Evolutionary conservation across 768 basidiomycete species (phyloP), one percentile per base, ranked within the genome.

Genomic region (Boletus insuetus): DNA sequence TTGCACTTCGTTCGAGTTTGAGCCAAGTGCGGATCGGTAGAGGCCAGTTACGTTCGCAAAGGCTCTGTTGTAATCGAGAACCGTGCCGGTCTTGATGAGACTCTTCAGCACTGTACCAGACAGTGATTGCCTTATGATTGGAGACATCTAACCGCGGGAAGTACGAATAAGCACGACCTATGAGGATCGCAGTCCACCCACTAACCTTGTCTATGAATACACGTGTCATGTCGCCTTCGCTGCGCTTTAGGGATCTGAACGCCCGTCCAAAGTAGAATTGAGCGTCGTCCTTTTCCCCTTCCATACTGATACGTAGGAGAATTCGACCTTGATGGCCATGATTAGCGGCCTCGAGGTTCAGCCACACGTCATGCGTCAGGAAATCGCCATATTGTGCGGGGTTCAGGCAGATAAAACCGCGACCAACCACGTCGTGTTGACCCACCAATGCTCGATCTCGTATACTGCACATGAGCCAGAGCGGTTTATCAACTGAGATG

Each of bases 281-380:
- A 9, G 94, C 91, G 68, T 99, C 97, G 63, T 97, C 94, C 73
- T 96, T 94, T 79, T 98, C 97, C 50, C 95, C 94, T 67, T 99
- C 97, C 94, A 98, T 97, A 67, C 93, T 95, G 54, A 98, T 82
- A 19, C 97, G 83, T 32, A 97, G 76, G 37, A 97, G 74, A 47
- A 98, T 80, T 34, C 93, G 83, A 6, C 97, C 94, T 51, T 84
- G 80, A 24, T 70, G 64, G 1, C 70, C 69, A 42, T 72, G 64
- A 19, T 68, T 64, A 44, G 54, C 39, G 0, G 87, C 85, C 66
- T 98, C 95, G 16, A 98, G 75, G 56, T 92, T 89, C 75, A 95
- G 81, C 89, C 94, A 94, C 8, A 95, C 69, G 55, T 99, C 97
- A 64, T 94, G 94, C 3, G 93, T 78, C 56, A 98, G 75, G 69